Conservation (phyloP, 495 filamentous ascomycete genomes). For the Durotheca rogersii region DNA sequence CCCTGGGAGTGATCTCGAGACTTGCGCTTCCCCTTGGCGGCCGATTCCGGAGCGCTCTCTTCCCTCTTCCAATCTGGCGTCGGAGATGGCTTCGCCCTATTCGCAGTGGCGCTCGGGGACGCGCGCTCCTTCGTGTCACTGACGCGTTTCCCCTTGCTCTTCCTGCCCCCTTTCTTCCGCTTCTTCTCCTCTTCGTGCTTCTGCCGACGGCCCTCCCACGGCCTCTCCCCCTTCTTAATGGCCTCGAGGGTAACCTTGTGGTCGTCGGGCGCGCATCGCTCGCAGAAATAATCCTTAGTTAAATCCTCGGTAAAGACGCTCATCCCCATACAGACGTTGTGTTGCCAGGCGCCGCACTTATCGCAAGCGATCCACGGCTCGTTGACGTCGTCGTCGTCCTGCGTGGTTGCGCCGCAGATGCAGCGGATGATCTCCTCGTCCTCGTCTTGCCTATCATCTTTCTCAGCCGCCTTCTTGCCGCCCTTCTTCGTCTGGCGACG, state of each 20-base stretch:
- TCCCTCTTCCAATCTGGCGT: constrained; percentile 47
- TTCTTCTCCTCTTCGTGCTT: constrained; percentile 55
- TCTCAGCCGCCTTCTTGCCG: constrained; percentile 53
- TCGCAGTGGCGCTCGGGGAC: constrained; percentile 34
- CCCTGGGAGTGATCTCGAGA: constrained; percentile 37
- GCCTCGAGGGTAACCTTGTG: constrained; percentile 74
- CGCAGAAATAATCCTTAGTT: constrained; percentile 82
- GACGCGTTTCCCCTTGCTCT: constrained; percentile 50
- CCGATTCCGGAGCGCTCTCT: constrained; percentile 33
- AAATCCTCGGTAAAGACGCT: constrained; percentile 71
- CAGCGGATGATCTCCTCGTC: constrained; percentile 75
- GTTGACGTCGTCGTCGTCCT: constrained; percentile 75
- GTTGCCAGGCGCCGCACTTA: constrained; percentile 88
- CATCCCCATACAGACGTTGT: constrained; percentile 92
- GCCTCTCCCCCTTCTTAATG: constrained; percentile 74
- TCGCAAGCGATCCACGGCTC: constrained; percentile 93
- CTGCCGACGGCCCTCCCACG: constrained; percentile 72
- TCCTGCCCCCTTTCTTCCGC: constrained; percentile 49
- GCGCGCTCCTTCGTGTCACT: constrained; percentile 52
- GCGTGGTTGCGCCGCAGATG: constrained; percentile 84
- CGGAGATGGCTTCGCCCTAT: constrained; percentile 42
- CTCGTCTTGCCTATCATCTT: constrained; percentile 63
- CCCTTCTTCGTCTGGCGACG: constrained; percentile 59
- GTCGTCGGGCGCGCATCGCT: constrained; percentile 79
- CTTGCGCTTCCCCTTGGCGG: constrained; percentile 41